Percentiles rank a stretch among this genome's conserved stretches.
Evolutionary conservation across 768 basidiomycete species (phyloP).

Genomic region (Cyclocybe aegerita): DNA sequence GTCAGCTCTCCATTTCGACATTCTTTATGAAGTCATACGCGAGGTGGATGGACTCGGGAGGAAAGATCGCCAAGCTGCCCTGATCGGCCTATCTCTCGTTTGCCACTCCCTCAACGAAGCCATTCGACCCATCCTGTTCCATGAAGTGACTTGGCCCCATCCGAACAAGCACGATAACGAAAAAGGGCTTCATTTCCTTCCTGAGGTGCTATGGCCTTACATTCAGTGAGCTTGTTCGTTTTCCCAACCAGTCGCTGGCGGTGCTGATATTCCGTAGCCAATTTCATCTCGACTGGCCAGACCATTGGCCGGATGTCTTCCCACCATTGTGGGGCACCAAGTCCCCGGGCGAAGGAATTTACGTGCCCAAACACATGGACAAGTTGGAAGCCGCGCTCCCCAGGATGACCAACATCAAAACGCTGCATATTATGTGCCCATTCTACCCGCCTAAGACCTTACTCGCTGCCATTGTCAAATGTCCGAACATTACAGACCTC

Average conservation of each 20-base stretch:
- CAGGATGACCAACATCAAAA: slow-evolving; percentile 30
- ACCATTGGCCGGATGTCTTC: slow-evolving; percentile 40
- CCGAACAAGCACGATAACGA: slow-evolving; percentile 34
- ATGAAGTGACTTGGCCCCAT: slow-evolving; percentile 40
- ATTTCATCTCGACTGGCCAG: slow-evolving; percentile 41
- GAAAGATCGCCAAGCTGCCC: slow-evolving; percentile 11
- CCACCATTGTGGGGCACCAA: slow-evolving; percentile 40
- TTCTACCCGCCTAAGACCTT: slow-evolving; percentile 38
- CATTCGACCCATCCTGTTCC: slow-evolving; percentile 23
- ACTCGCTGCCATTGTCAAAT: slow-evolving; percentile 33
- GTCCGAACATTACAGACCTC: slow-evolving; percentile 32
- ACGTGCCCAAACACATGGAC: slow-evolving; percentile 34
- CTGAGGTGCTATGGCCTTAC: slow-evolving; percentile 34
- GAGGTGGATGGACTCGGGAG: slow-evolving; percentile 8
- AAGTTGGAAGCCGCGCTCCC: slow-evolving; percentile 37
- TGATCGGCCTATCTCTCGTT: slow-evolving; percentile 13
- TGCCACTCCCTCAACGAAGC: slow-evolving; percentile 11
- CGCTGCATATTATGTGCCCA: slow-evolving; percentile 37
- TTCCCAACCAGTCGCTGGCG: not conserved
- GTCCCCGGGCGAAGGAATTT: slow-evolving; percentile 30
- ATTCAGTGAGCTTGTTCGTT: slow-evolving; percentile 30
- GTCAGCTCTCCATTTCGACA: slow-evolving; percentile 17
- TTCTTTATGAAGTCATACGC: slow-evolving; percentile 17
- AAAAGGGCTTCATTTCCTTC: slow-evolving; percentile 36
- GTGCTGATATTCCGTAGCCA: slow-evolving; percentile 20